Base-by-base conservation (phyloP, 768 basidiomycete species). In the Mycena vitilis region DNA sequence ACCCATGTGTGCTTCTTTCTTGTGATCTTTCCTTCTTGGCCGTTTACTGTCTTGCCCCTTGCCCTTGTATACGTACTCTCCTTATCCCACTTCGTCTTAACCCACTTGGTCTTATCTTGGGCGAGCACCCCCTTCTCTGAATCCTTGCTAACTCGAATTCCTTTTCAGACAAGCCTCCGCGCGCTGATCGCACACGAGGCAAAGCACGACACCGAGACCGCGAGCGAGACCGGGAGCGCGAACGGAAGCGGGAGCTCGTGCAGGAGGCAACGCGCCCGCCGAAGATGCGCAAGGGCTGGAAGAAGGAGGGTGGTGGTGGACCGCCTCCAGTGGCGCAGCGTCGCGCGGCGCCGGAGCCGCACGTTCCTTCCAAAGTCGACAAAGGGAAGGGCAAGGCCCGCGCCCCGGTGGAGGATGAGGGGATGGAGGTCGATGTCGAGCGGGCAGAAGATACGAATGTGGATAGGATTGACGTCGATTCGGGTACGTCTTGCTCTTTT, bases 351-450 rank as follows among this genome's bases (percentile, higher is more conserved):
- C 15, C 6, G 13, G 18, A 13, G 44, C 13, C 16, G 44, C 51
- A 16, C 15, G 51, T 25, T 13, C 51, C 51, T 4, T 25, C 51
- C 15, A 11, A 25, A 25, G 25, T 34, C 13, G 45, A 25, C 42
- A 64, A 52, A 34, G 65, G 68, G 55, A 74, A 74, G 45, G 75
- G 69, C 30, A 73, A 70, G 54, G 77, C 66, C 18, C 63, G 60
- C 47, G 73, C 66, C 7, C 30, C 30, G 3, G 30, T 30, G 30
- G 55, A 65, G 15, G 63, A 60, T 23, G 42, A 53, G 12, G 25
- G 51, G 51, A 72, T 68, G 60, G 68, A 72, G 11, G 37, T 55
- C 16, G 62, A 69, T 13, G 44, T 42, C 74, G 73, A 23, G 11
- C 45, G 20, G 30, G 30, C 30, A 30, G 30, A 30, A 30, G 30